Evolutionary conservation across 108 stramenopile species (phyloP).

Genomic region (Parietichytrium sp.): DNA sequence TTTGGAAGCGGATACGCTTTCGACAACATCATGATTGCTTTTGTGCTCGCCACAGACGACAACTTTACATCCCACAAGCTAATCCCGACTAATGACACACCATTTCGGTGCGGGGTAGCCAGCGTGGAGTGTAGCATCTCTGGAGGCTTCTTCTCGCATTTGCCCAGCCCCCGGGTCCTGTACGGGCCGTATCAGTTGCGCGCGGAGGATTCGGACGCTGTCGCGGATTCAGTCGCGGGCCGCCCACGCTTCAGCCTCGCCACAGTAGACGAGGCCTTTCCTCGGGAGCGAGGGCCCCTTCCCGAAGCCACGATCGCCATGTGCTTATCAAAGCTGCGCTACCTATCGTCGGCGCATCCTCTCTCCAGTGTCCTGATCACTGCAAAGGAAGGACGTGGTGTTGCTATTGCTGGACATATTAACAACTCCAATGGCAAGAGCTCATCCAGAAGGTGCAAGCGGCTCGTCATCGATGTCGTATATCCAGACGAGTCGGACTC

Average conservation of each 20-base stretch:
- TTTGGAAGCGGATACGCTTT: conserved; percentile 53
- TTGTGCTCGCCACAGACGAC: conserved; percentile 54
- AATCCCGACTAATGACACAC: conserved; percentile 50
- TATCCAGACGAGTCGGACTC: conserved; percentile 1
- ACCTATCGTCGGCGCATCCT: not conserved
- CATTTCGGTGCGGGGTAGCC: conserved; percentile 50
- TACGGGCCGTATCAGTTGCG: conserved; percentile 42
- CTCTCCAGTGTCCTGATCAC: conserved; percentile 1
- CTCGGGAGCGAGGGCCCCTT: no score
- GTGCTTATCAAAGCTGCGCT: not conserved
- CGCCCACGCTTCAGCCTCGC: no score
- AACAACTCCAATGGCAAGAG: not conserved
- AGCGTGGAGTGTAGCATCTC: conserved; percentile 60
- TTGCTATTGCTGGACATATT: conserved; percentile 5
- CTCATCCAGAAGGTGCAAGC: not conserved
- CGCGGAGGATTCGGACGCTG: not conserved
- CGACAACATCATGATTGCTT: conserved; percentile 50
- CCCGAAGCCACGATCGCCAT: not conserved
- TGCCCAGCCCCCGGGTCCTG: conserved; percentile 48
- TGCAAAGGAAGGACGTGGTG: not conserved
- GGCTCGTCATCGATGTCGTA: conserved; percentile 1
- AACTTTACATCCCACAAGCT: conserved; percentile 48
- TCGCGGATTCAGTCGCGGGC: not conserved
- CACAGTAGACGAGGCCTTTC: no score
- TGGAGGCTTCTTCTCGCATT: conserved; percentile 52